Percentiles rank a stretch among this genome's conserved stretches.
phyloP scores from a whole-genome alignment of 1,284 basidiomycete species.

The Moniliella sp. region DNA sequence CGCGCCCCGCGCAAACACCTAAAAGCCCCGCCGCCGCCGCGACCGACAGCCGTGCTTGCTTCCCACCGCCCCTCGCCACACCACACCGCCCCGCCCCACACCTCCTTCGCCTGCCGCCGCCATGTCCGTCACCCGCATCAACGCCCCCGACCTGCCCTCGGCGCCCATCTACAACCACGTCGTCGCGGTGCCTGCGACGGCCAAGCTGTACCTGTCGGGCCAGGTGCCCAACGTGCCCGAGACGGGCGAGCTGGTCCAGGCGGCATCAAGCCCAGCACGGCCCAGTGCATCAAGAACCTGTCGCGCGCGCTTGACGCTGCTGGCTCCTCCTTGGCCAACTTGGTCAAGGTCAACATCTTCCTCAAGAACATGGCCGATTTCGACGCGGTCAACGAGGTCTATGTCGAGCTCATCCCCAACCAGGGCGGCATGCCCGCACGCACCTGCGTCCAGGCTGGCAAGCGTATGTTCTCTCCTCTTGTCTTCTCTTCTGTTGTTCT shows the following conservation, averaged over 20 bases:
- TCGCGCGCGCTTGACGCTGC: constrained; percentile 36
- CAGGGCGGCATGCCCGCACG: neutral
- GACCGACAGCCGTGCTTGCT: neutral
- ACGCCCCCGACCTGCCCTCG: neutral
- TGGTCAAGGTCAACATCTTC: constrained; percentile 43
- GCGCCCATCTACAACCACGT: neutral
- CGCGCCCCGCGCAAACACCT: no score
- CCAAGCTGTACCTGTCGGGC: neutral
- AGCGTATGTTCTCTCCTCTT: no score
- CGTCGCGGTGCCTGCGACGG: no score
- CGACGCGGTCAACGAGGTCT: constrained; percentile 42
- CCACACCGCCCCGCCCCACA: neutral
- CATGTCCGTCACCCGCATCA: neutral
- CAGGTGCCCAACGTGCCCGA: neutral
- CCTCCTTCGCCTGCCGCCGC: neutral
- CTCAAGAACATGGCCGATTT: constrained; percentile 45
- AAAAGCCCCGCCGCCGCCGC: neutral
- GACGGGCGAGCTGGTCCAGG: neutral
- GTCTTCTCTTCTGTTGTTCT: no score
- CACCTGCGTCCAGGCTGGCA: constrained; percentile 1
- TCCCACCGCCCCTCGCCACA: neutral
- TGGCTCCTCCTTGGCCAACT: constrained; percentile 44
- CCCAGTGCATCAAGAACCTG: neutral
- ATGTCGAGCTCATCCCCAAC: constrained; percentile 37
- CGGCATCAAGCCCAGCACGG: constrained; percentile 33